A percentile compares a stretch with the other conserved stretches of the same genome.
These are phyloP conservation scores for Clausena lansium DNA, from an alignment of 345 rosid genomes.

Conservation along the genomic window DNA sequence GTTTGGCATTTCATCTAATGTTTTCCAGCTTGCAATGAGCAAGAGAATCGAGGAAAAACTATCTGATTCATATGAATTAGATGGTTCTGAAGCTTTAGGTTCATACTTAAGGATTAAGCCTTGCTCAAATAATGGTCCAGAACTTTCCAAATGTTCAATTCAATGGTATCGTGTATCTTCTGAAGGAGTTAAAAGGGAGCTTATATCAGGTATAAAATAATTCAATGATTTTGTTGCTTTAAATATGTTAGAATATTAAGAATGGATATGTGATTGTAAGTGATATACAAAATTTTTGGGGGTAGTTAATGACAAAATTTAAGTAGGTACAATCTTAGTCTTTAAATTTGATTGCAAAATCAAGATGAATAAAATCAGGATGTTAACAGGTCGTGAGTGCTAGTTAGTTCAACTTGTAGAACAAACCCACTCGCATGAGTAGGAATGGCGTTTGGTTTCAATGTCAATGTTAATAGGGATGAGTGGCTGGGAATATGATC, in stretches of 20 bases:
- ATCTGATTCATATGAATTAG: slow-evolving; percentile 62
- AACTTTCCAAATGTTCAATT: slow-evolving; percentile 61
- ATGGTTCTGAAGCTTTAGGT: slow-evolving; percentile 85
- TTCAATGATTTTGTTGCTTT: background rate
- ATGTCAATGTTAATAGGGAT: background rate
- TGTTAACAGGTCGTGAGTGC: background rate
- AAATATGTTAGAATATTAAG: background rate
- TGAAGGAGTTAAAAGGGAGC: slow-evolving; percentile 74
- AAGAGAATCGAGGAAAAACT: slow-evolving; percentile 52
- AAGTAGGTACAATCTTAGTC: background rate
- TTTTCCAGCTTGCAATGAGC: slow-evolving; percentile 62
- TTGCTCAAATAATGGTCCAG: slow-evolving; percentile 67
- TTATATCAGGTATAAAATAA: slow-evolving; percentile 71
- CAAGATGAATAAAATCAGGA: background rate
- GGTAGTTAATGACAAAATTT: background rate
- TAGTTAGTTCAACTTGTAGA: background rate
- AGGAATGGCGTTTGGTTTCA: background rate
- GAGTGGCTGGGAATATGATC: background rate
- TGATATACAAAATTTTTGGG: background rate
- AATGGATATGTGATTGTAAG: background rate
- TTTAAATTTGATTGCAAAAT: background rate
- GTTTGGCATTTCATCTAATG: slow-evolving; percentile 3
- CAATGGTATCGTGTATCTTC: slow-evolving; percentile 86
- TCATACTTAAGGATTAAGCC: slow-evolving; percentile 66
- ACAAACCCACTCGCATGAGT: background rate